phyloP scores from a whole-genome alignment of 495 filamentous ascomycete species.

The Schizothecium vesticola region DNA sequence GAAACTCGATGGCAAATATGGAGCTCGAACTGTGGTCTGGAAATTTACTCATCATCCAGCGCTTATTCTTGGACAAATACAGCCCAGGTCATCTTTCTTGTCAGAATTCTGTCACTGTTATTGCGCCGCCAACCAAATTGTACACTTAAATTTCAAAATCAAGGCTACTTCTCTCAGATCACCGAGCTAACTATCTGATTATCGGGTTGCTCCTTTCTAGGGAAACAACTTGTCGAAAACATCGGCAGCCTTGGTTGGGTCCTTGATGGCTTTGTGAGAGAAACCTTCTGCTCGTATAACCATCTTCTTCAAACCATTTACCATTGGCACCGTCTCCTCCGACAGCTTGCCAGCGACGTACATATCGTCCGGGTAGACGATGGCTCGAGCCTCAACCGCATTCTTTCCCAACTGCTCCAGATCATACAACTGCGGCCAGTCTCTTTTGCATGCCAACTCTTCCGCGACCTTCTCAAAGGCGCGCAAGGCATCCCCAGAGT shows the following conservation, averaged over 20 bases:
- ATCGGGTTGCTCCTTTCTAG: neutral
- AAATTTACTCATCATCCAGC: neutral
- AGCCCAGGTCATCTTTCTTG: too few species aligned
- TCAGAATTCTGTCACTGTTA: too few species aligned
- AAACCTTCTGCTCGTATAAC: conserved; percentile 72
- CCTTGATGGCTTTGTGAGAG: conserved; percentile 64
- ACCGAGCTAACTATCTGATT: neutral
- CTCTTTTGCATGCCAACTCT: conserved; percentile 53
- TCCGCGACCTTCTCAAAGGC: conserved; percentile 58
- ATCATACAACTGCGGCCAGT: conserved; percentile 74
- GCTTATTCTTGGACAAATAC: too few species aligned
- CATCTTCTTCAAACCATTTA: conserved; percentile 64
- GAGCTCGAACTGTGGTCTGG: neutral
- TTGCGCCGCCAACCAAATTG: too few species aligned
- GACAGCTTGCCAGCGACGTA: conserved; percentile 73
- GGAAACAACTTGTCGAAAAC: conserved; percentile 42
- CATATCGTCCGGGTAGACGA: conserved; percentile 82
- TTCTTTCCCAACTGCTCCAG: conserved; percentile 61
- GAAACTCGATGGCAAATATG: neutral
- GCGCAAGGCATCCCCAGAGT: conserved; percentile 45
- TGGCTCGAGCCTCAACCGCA: conserved; percentile 71
- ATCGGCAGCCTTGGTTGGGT: conserved; percentile 50
- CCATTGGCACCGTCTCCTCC: conserved; percentile 59
- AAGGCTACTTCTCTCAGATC: neutral
- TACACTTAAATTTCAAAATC: neutral